Base-by-base conservation (phyloP, 164 flowering plant species). In the Sedum album region DNA sequence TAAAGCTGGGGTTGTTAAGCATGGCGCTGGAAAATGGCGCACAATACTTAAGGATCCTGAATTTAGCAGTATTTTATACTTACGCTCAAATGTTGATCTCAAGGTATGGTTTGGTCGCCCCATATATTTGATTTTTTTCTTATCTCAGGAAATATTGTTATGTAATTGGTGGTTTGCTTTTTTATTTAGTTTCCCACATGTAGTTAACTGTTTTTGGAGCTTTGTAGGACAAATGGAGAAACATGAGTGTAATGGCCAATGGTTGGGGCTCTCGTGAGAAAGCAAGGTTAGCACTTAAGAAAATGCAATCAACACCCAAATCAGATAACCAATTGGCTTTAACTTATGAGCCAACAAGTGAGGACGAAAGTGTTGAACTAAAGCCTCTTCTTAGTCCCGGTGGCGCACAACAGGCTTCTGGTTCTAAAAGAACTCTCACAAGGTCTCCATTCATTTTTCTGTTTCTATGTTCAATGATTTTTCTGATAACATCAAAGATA, bases 11-110 rank as follows among this genome's bases (percentile, higher is more conserved):
- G 90, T 93, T 49, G 76, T 77, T 31, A 93, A 91, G 72, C 96
- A 93, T 79, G 98, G 98, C 64, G 85, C 91, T 35, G 97, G 98
- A 2, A 93, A 91, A 76, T 93, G 98, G 97, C 91, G 96, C 18
- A 93, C 97, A 7, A 93, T 93, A 72, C 88, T 93, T 65, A 93
- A 89, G 76, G 97, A 93, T 68, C 98, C 98, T 10, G 91, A 91
- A 73, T 91, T 84, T 70, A 88, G 88, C 66, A 68, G 81, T 39
- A 79, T 93, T 66, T 74, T 93, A 71, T 82, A 80, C 73, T 80
- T 83, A 74, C 95, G 97, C 35, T 93, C 97, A 63, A 91, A 91
- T 78, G 98, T 93, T 18, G 97, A 93, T 82, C 95, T 91, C 62
- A 93, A 91, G 93, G 97, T 91, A 77, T 66, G 30, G 8, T 68